Evolutionary conservation across 2,329 filamentous ascomycete genomes (phyloP), one percentile per base, ranked within the genome.

Genomic region (Botryosphaeria dothidea): DNA sequence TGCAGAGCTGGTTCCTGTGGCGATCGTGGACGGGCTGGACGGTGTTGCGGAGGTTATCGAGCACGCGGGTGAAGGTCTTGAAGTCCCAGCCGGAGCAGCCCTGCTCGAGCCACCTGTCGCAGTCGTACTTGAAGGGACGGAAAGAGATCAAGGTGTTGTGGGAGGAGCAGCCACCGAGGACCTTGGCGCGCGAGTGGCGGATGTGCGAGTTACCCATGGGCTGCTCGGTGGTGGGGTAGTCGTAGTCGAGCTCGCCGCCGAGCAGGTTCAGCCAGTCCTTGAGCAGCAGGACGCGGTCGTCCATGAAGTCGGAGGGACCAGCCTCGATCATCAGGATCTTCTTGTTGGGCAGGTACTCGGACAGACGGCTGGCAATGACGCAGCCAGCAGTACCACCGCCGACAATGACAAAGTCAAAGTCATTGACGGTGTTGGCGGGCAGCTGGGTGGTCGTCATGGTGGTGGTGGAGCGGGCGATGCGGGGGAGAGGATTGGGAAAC

Each of bases 111-210:
- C 93, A 97, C 71, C 91, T 85, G 74, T 92, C 85, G 81, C 91
- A 87, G 79, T 97, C 93, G 78, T 96, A 93, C 78, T 93, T 88
- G 75, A 96, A 96, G 7, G 93, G 92, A 27, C 92, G 88, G 86
- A 96, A 96, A 19, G 91, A 95, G 78, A 97, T 96, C 72, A 96
- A 84, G 21, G 93, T 96, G 81, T 97, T 97, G 85, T 96, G 93
- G 66, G 91, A 94, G 49, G 92, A 96, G 84, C 93, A 97, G 70
- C 93, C 93, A 70, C 93, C 93, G 31, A 97, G 86, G 43, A 97
- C 92, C 83, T 96, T 96, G 68, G 93, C 93, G 68, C 93, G 90
- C 15, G 93, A 96, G 82, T 96, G 93, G 69, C 92, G 89, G 81
- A 97, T 96, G 81, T 92, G 86, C 65, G 91, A 95, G 83, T 97